Conservation (phyloP, 2,329 filamentous ascomycete genomes). For the Coniochaeta sp. region DNA sequence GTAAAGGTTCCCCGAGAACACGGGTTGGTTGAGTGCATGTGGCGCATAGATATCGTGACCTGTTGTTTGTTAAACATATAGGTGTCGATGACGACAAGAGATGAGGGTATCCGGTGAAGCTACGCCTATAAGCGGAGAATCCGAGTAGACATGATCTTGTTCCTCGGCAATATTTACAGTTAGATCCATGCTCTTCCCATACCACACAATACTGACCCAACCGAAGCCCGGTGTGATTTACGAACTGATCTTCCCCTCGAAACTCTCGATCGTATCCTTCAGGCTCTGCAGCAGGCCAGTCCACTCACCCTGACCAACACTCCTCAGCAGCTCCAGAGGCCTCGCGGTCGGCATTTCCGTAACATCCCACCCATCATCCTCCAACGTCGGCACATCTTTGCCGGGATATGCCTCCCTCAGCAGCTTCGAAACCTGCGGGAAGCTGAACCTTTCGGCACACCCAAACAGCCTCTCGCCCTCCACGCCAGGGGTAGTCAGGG, state of each 20-base stretch:
- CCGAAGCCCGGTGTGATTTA: no score
- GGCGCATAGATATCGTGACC: no score
- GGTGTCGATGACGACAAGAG: no score
- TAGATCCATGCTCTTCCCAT: no score
- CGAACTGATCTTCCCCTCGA: conserved; percentile 1
- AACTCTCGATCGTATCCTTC: conserved; percentile 17
- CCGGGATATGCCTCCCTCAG: conserved; percentile 20
- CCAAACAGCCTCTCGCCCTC: conserved; percentile 23
- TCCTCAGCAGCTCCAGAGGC: conserved; percentile 16
- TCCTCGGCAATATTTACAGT: no score
- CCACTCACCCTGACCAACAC: conserved; percentile 20
- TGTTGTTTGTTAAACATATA: no score
- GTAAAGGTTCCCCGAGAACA: no score
- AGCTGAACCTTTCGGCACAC: conserved; percentile 23
- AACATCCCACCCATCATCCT: conserved; percentile 20
- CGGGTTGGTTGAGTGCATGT: no score
- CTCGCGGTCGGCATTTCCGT: conserved; percentile 22
- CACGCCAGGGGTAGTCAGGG: conserved; percentile 17
- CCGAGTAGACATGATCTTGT: no score
- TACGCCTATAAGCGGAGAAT: no score
- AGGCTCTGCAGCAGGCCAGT: conserved; percentile 23
- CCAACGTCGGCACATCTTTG: conserved; percentile 14
- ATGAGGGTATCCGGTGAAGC: no score
- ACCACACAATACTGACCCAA: no score
- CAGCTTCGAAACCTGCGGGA: conserved; percentile 19